Base-by-base conservation (phyloP, 2,329 filamentous ascomycete species). In the Aspergillus oerlinghausenensis region DNA sequence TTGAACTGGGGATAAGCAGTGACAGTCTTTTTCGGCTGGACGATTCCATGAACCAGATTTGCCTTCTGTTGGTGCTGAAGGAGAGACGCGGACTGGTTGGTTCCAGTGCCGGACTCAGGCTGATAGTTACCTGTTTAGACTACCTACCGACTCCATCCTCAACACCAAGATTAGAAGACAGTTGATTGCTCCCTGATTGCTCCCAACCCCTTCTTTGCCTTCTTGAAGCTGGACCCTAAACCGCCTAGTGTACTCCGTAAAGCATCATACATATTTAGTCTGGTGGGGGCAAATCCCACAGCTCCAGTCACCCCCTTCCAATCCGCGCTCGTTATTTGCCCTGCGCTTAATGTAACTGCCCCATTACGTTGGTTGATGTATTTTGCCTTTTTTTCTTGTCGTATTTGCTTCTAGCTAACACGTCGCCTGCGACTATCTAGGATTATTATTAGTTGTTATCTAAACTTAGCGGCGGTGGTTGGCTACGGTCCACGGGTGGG, bases 211-310 rank as follows among this genome's bases (percentile, higher is more conserved):
- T 26, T 42, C 28, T 45, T 57, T 55, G 52, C 59, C 60, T 64
- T 63, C 60, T 63, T 64, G 61, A 56, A 60, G 58, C 54, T 55
- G 56, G 54, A 52, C 56, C 57, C 56, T 59, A 45, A 58, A 59
- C 62, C 58, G 14, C 32, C 32, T 38, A 59, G 59, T 63, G 57
- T 58, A n/a, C n/a, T n/a, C n/a, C n/a, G n/a, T n/a, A n/a, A 60
- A 55, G 61, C 61, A 63, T 63, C 61, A 63, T 63, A 60, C 57
- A 60, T 62, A n/a, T 38, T 57, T 60, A 58, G 56, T 35, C 35
- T 14, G 47, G 54, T 59, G 57, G 52, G 42, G 47, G 25, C 28
- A 25, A 23, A 29, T 17, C 25, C 9, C 47, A 38, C 55, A 43
- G 28, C 29, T 29, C 45, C 19, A 9, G 25, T 48, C 48, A 26